Evolutionary conservation across 495 filamentous ascomycete genomes (phyloP).

Genomic region (Penicillium desertorum): DNA sequence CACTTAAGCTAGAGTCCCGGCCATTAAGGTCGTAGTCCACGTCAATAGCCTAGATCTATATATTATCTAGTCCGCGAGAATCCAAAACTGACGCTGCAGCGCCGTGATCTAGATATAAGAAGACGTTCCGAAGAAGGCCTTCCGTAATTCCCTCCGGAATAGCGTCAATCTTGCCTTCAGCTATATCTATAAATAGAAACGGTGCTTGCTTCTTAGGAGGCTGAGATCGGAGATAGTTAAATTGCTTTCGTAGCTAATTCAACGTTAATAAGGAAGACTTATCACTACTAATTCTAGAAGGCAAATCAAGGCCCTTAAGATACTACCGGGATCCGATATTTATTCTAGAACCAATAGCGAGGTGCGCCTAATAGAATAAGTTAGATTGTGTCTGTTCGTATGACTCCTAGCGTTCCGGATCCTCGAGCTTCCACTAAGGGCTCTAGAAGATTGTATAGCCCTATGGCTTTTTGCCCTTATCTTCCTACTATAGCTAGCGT

Average conservation of each 20-base stretch:
- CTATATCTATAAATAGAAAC: not conserved
- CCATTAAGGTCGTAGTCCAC: not conserved
- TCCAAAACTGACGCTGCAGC: constrained; percentile 5
- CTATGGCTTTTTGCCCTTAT: constrained; percentile 1
- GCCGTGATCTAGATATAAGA: constrained; percentile 5
- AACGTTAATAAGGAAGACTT: constrained; percentile 1
- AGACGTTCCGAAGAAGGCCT: constrained; percentile 6
- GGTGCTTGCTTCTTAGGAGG: constrained; percentile 2
- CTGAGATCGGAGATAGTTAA: constrained; percentile 8
- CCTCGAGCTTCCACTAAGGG: constrained; percentile 3
- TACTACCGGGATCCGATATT: not conserved
- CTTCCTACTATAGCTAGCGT: constrained; percentile 7
- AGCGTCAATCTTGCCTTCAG: not conserved
- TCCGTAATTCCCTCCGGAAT: not conserved
- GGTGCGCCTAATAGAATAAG: not conserved
- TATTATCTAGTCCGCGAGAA: not conserved
- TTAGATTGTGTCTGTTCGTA: constrained; percentile 5
- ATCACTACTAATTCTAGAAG: not conserved
- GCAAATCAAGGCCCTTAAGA: constrained; percentile 3
- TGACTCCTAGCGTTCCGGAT: constrained; percentile 3
- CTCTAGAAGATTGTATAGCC: constrained; percentile 7
- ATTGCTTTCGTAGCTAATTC: constrained; percentile 5
- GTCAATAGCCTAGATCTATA: constrained; percentile 11
- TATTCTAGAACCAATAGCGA: not conserved
- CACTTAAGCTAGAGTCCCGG: not conserved